Evolutionary conservation across 371 early-diverging fungal genomes (phyloP).

Genomic region (Zancudomyces culisetae): DNA sequence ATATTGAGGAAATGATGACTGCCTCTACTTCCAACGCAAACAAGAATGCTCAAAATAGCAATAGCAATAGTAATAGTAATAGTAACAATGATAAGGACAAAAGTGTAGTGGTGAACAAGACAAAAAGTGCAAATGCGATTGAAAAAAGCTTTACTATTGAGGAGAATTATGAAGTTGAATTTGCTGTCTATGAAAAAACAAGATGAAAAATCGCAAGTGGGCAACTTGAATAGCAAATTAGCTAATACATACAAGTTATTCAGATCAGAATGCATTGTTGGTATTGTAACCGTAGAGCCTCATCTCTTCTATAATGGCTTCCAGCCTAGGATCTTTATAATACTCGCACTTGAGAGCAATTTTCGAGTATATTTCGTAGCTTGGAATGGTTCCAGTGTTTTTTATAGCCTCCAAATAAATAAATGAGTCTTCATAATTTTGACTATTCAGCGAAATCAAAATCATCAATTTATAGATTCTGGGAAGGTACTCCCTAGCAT

Average conservation of each 20-base stretch:
- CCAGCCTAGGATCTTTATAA: constrained; percentile 44
- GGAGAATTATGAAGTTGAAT: constrained; percentile 11
- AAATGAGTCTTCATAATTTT: constrained; percentile 55
- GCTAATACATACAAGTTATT: constrained; percentile 12
- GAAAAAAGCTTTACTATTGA: background rate
- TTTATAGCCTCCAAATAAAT: constrained; percentile 58
- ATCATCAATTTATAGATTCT: constrained; percentile 41
- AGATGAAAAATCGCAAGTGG: constrained; percentile 13
- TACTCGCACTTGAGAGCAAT: constrained; percentile 38
- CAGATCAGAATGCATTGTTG: constrained; percentile 4
- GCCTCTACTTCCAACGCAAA: constrained; percentile 8
- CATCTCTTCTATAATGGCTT: constrained; percentile 51
- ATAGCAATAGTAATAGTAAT: no score
- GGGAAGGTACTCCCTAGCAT: constrained; percentile 31
- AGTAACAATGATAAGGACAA: background rate
- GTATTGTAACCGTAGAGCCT: constrained; percentile 35
- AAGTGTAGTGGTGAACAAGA: background rate
- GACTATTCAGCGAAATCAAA: constrained; percentile 25
- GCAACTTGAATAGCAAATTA: constrained; percentile 3
- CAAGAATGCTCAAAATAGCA: constrained; percentile 5
- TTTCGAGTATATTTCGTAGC: constrained; percentile 28
- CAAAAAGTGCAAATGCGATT: background rate
- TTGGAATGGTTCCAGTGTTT: constrained; percentile 41
- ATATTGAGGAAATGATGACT: constrained; percentile 5
- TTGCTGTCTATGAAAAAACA: constrained; percentile 13